A percentile compares a stretch with the other conserved stretches of the same genome.
These are phyloP conservation scores for Candida tammaniensis DNA, from an alignment of 805 yeast genomes.

Conservation along the genomic window DNA sequence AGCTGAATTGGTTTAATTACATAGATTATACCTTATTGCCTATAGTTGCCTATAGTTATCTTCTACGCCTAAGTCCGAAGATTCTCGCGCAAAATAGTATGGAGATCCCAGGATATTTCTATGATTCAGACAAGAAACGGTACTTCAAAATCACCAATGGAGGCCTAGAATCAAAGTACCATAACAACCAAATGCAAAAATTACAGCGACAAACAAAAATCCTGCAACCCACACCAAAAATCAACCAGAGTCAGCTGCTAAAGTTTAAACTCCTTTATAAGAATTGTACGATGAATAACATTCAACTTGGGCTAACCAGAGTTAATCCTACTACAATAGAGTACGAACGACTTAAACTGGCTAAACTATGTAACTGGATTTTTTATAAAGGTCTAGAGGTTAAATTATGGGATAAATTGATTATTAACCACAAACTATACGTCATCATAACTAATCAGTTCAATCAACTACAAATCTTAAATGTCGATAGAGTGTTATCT, in stretches of 20 bases:
- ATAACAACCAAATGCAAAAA: constrained; percentile 26
- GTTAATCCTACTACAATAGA: constrained; percentile 8
- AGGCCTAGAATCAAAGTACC: constrained; percentile 18
- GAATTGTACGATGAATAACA: constrained; percentile 6
- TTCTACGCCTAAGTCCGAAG: no score
- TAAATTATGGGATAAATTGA: constrained; percentile 12
- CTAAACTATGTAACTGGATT: constrained; percentile 4
- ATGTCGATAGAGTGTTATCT: constrained; percentile 3
- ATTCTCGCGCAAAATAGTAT: constrained; percentile 5
- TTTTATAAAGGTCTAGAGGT: constrained; percentile 8
- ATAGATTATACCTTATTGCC: no score
- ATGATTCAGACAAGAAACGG: constrained; percentile 22
- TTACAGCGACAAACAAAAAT: constrained; percentile 17
- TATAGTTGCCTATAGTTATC: no score
- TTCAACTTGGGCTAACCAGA: constrained; percentile 10
- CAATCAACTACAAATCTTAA: constrained; percentile 10
- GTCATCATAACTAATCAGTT: constrained; percentile 11
- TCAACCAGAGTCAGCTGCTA: constrained; percentile 5
- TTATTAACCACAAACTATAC: constrained; percentile 4
- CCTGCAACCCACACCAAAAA: constrained; percentile 4
- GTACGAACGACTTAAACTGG: constrained; percentile 8
- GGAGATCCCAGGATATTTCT: constrained; percentile 33
- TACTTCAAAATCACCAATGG: constrained; percentile 37
- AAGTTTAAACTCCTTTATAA: constrained; percentile 10
- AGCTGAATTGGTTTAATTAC: no score